Evolutionary conservation across 805 yeast genomes (phyloP).

Genomic region (Blastobotrys attinorum): DNA sequence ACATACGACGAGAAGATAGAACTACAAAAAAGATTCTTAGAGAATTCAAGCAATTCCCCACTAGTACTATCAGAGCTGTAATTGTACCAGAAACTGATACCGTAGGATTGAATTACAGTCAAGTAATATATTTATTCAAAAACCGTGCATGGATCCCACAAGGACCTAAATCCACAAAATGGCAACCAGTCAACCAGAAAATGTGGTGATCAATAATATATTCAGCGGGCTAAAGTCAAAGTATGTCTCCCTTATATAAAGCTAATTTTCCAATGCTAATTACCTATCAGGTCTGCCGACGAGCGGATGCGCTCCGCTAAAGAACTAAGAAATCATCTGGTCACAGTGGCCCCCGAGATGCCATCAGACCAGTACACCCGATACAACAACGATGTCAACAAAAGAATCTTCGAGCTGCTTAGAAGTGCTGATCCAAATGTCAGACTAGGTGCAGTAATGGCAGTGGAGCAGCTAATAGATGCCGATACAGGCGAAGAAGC

Average conservation of each 20-base stretch:
- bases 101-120: too few species aligned
- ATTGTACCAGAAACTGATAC: too few species aligned
- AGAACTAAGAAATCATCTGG: constrained; percentile 62
- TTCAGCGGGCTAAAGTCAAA: constrained; percentile 4
- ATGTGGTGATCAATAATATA: constrained; percentile 2
- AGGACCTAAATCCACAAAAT: too few species aligned
- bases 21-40: too few species aligned
- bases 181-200: constrained; percentile 1
- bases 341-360: constrained; percentile 68
- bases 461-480: constrained; percentile 80
- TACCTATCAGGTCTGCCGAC: constrained; percentile 15
- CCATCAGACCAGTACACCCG: constrained; percentile 75
- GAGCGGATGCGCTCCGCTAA: constrained; percentile 46
- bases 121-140: too few species aligned
- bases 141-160: too few species aligned
- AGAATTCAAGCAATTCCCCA: too few species aligned
- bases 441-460: constrained; percentile 84
- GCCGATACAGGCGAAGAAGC: constrained; percentile 76
- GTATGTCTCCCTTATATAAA: background rate
- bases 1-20: too few species aligned
- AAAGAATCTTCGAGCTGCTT: constrained; percentile 75
- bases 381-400: constrained; percentile 78
- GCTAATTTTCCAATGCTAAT: background rate
- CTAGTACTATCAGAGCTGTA: too few species aligned
- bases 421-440: constrained; percentile 65